These are phyloP conservation scores for Fraxinus americana DNA, from an alignment of 257 asterid genomes.

Conservation along the genomic window DNA sequence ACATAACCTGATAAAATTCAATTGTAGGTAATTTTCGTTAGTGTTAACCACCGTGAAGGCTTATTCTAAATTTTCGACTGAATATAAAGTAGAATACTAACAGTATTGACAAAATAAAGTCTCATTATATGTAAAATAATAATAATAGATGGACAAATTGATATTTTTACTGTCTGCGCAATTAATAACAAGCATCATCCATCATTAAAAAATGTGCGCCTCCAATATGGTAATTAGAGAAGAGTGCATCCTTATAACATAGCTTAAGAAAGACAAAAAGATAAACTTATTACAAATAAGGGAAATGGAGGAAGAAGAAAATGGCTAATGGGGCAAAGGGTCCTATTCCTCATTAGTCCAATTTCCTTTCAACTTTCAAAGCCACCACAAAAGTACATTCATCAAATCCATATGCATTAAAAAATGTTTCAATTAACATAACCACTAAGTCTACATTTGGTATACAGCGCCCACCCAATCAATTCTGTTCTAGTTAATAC, in stretches of 20 bases:
- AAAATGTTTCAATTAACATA: too few species aligned
- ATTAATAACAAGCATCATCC: not conserved
- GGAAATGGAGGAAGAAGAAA: not conserved
- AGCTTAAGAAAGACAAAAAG: not conserved
- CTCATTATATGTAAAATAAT: too few species aligned
- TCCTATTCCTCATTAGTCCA: not conserved
- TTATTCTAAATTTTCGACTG: too few species aligned
- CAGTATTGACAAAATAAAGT: too few species aligned
- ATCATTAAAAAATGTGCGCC: not conserved
- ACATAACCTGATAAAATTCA: not conserved
- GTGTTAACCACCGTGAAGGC: too few species aligned
- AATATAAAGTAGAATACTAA: not conserved
- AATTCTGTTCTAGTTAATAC: too few species aligned
- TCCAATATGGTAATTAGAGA: not conserved
- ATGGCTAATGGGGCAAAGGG: not conserved
- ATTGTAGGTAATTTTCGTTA: too few species aligned
- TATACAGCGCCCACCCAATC: too few species aligned
- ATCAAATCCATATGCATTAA: too few species aligned
- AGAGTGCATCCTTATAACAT: not conserved
- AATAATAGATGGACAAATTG: not conserved
- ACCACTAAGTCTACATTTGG: too few species aligned
- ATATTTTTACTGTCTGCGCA: not conserved
- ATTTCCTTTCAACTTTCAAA: too few species aligned
- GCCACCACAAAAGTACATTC: too few species aligned
- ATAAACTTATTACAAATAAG: not conserved